Percentiles rank a stretch among this genome's conserved stretches.
These are phyloP conservation scores for Macroventuria anomochaeta DNA, from an alignment of 2,329 filamentous ascomycete species.

Conservation along the genomic window DNA sequence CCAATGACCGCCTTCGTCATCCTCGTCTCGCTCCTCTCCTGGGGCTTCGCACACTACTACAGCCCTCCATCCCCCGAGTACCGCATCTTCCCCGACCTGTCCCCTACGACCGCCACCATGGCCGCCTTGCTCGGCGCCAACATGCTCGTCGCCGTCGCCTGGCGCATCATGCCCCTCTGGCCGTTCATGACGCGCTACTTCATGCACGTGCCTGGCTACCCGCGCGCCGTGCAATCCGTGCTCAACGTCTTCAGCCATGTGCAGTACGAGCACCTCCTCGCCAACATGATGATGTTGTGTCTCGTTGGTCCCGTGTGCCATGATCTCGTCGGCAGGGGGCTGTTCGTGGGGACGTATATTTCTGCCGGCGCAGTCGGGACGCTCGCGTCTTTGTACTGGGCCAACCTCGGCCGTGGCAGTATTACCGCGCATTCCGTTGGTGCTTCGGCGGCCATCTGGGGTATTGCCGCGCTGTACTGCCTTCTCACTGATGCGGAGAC, in stretches of 20 bases:
- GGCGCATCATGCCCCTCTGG: slow-evolving; percentile 72
- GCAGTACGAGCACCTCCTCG: slow-evolving; percentile 59
- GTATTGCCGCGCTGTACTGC: slow-evolving; percentile 38
- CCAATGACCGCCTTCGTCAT: slow-evolving; percentile 47
- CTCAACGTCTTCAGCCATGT: slow-evolving; percentile 75
- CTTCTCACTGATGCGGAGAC: slow-evolving; percentile 41
- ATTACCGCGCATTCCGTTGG: slow-evolving; percentile 42
- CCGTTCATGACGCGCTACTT: slow-evolving; percentile 68
- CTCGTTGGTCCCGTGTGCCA: slow-evolving; percentile 64
- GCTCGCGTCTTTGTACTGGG: slow-evolving; percentile 40
- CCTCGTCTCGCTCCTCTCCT: slow-evolving; percentile 33
- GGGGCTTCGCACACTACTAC: slow-evolving; percentile 44
- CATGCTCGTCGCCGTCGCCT: slow-evolving; percentile 61
- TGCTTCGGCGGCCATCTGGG: slow-evolving; percentile 45
- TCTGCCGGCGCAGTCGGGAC: slow-evolving; percentile 44
- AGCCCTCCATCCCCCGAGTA: slow-evolving; percentile 35
- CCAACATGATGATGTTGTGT: slow-evolving; percentile 71
- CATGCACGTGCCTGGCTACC: slow-evolving; percentile 57
- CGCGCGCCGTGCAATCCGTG: slow-evolving; percentile 66
- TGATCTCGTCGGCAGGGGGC: slow-evolving; percentile 45
- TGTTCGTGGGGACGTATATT: slow-evolving; percentile 47
- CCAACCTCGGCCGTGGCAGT: slow-evolving; percentile 38
- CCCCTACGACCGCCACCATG: slow-evolving; percentile 56
- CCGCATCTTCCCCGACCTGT: slow-evolving; percentile 45
- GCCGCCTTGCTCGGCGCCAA: slow-evolving; percentile 67